These are phyloP conservation scores for Chytridiales sp. DNA, from an alignment of 371 early-diverging fungal species.

Conservation along the genomic window DNA sequence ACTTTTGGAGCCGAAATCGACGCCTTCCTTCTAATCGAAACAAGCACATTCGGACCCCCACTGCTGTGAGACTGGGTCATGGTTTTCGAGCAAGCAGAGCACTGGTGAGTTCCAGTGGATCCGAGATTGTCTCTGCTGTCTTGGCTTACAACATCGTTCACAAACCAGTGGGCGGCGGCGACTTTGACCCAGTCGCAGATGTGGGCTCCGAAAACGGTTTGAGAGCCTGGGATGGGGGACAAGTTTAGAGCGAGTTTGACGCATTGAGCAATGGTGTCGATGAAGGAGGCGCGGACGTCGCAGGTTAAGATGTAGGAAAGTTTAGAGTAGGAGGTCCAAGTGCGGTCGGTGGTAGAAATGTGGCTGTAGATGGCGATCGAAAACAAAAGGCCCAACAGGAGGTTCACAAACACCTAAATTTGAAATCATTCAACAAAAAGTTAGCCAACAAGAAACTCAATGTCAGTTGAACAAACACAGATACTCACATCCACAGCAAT, in stretches of 20 bases:
- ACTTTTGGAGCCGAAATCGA: too few relatives aligned
- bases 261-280: slow-evolving; percentile 26
- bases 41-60: too few relatives aligned
- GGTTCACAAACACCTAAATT: slow-evolving; percentile 24
- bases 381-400: slow-evolving; percentile 26
- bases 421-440: neutral
- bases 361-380: slow-evolving; percentile 20
- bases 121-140: too few relatives aligned
- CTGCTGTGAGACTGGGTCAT: too few relatives aligned
- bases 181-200: slow-evolving; percentile 30
- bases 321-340: slow-evolving; percentile 21
- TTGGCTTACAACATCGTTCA: slow-evolving; percentile 29
- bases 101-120: too few relatives aligned
- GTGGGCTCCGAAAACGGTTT: slow-evolving; percentile 23
- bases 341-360: slow-evolving; percentile 21
- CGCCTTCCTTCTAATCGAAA: too few relatives aligned
- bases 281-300: slow-evolving; percentile 28
- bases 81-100: too few relatives aligned
- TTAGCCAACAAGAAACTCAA: neutral
- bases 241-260: slow-evolving; percentile 25
- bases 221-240: slow-evolving; percentile 5
- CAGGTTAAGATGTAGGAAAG: slow-evolving; percentile 24
- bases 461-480: neutral
- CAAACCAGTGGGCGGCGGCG: slow-evolving; percentile 31
- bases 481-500: slow-evolving; percentile 23